Base-by-base conservation (phyloP, 2,329 filamentous ascomycete species). In the Dissoconium aciculare region DNA sequence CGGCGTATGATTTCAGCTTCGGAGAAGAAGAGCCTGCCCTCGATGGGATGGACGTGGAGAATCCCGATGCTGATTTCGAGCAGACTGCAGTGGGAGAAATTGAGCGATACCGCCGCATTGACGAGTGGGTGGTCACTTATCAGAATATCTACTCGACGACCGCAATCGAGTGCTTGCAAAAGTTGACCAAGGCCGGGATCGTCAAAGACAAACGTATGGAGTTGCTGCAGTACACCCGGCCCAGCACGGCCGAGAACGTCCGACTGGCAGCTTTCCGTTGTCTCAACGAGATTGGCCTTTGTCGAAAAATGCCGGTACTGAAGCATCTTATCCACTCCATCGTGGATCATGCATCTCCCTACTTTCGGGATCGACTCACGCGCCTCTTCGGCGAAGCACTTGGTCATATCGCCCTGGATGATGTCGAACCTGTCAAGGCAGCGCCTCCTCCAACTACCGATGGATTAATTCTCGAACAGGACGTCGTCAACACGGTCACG, bases 61-160 rank as follows among this genome's bases (percentile, higher is more conserved):
- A 50, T 15, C 62, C 65, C 37, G 65, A 73, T 27, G 58, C 64
- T 26, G 55, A 60, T 5, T 64, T 76, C 21, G 63, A 68, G 35
- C 59, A 59, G 34, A 65, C 67, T 31, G 68, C 68, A 3, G 57
- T 76, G 15, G 64, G 66, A 15, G 71, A 74, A 45, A 68, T 77
- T 19, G 68, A 74, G 39, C 63, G 72, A 17, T 71, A 74, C 38
- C 60, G 71, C 32, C 62, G 72, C 19, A 68, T 76, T 48, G 72
- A 77, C 41, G 72, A 77, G 49, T 77, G 71, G 70, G 70, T 71
- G 2, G 65, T 69, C 23, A 75, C 72, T 0, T 74, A 66, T 45
- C 71, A 74, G 33, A 77, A 77, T 41, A 54, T 74, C 14, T 73
- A 74, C 48, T 69, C 72, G 2, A 61, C 62, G 9, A 71, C 71